Evolutionary conservation across 768 basidiomycete genomes (phyloP).

Genomic region (Mycena maculata): DNA sequence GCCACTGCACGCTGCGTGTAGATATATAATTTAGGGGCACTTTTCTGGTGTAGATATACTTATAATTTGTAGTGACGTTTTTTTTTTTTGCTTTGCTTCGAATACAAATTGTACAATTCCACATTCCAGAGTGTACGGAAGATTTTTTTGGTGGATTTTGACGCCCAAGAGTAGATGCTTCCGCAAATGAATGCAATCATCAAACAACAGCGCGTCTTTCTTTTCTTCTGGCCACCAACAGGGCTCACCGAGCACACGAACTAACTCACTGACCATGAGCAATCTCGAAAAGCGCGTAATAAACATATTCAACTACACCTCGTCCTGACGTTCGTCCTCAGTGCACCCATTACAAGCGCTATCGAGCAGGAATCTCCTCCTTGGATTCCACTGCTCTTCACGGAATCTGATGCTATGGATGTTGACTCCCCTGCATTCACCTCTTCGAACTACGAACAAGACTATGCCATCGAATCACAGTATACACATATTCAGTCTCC

Average conservation of each 20-base stretch:
- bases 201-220: neutral
- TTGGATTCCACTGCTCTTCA: constrained; percentile 17
- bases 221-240: neutral
- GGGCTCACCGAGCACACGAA: neutral
- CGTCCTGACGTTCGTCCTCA: neutral
- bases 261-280: constrained; percentile 1
- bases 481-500: constrained; percentile 21
- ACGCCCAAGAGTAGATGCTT: too few relatives aligned
- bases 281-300: constrained; percentile 13
- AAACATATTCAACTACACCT: too few relatives aligned
- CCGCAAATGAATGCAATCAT: neutral
- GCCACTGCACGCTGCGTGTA: constrained; percentile 1
- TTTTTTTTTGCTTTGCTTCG: neutral
- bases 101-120: too few relatives aligned
- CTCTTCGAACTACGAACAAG: neutral
- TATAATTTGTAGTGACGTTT: constrained; percentile 12
- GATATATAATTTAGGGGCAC: constrained; percentile 23
- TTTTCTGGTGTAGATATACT: neutral
- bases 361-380: neutral
- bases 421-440: neutral
- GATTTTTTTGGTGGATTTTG: too few relatives aligned
- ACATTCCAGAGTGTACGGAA: too few relatives aligned
- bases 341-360: neutral
- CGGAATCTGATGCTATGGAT: constrained; percentile 3
- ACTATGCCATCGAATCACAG: constrained; percentile 16